Conservation (phyloP, 768 basidiomycete species). For the Mycena venus region DNA sequence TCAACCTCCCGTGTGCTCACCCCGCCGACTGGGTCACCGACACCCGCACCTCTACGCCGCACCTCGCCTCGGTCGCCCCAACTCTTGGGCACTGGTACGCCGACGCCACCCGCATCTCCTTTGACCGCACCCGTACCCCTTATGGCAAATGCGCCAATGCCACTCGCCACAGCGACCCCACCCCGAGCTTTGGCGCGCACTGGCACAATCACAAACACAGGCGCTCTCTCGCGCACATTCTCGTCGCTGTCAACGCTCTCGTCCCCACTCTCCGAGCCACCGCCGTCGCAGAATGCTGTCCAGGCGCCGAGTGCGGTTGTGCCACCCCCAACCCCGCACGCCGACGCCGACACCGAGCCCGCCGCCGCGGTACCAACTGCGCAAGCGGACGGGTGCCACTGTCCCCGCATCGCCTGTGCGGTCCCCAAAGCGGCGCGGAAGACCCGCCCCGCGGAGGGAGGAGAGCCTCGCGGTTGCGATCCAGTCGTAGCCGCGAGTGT, state of each 20-base stretch:
- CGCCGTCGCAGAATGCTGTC: not conserved
- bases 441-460: conserved; percentile 12
- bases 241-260: conserved; percentile 43
- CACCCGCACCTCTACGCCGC: not conserved
- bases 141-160: not conserved
- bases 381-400: conserved; percentile 13
- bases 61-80: not conserved
- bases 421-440: conserved; percentile 9
- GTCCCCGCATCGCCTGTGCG: conserved; percentile 10
- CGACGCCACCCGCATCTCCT: not conserved
- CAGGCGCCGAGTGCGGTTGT: not conserved
- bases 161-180: not conserved
- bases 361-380: conserved; percentile 27
- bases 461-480: conserved; percentile 20
- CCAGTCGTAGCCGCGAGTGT: not conserved
- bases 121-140: not conserved
- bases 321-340: not conserved
- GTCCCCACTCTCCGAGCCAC: conserved; percentile 14
- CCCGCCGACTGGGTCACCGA: not conserved
- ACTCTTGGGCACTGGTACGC: not conserved
- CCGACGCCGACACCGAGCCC: conserved; percentile 5
- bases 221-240: conserved; percentile 22
- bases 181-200: not conserved
- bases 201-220: not conserved
- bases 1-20: not conserved